These are phyloP conservation scores for Trichoderma sp. DNA, from an alignment of 2,329 filamentous ascomycete species.

Conservation along the genomic window DNA sequence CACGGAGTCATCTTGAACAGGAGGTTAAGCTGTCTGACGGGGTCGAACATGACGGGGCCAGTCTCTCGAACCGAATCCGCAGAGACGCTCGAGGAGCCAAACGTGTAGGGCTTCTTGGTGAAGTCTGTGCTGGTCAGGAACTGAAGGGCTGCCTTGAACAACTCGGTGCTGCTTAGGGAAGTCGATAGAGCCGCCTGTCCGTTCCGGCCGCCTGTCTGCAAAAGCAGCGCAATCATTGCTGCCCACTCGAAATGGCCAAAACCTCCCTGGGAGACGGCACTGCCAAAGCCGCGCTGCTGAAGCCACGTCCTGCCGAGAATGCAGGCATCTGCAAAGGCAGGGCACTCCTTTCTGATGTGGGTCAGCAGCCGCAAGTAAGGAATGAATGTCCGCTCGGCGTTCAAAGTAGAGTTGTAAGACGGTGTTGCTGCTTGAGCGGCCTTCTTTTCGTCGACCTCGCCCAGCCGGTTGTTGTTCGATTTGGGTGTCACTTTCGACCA, in stretches of 20 bases:
- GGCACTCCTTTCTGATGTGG: conserved; percentile 66
- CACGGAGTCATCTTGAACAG: conserved; percentile 88
- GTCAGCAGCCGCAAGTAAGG: conserved; percentile 77
- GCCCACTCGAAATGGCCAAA: conserved; percentile 95
- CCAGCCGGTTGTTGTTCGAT: conserved; percentile 69
- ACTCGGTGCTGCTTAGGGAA: conserved; percentile 85
- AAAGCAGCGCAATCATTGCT: conserved; percentile 73
- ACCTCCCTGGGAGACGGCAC: conserved; percentile 71
- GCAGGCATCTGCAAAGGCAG: conserved; percentile 79
- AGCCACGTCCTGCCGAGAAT: conserved; percentile 87
- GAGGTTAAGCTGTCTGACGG: conserved; percentile 72
- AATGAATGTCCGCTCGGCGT: conserved; percentile 73
- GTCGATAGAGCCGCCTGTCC: conserved; percentile 72
- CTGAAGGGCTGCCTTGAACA: conserved; percentile 94
- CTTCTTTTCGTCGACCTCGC: conserved; percentile 49
- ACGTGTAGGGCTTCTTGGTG: conserved; percentile 63
- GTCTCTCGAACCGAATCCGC: conserved; percentile 46
- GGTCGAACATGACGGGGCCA: conserved; percentile 77
- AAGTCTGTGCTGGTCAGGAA: conserved; percentile 78
- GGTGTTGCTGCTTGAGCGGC: conserved; percentile 60
- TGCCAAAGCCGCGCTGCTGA: conserved; percentile 78
- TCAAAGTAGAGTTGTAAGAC: conserved; percentile 86
- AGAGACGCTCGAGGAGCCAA: conserved; percentile 43
- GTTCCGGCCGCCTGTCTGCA: conserved; percentile 74
- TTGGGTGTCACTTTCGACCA: conserved; percentile 69